phyloP scores from a whole-genome alignment of 441 rosid species.

The Iberis amara region DNA sequence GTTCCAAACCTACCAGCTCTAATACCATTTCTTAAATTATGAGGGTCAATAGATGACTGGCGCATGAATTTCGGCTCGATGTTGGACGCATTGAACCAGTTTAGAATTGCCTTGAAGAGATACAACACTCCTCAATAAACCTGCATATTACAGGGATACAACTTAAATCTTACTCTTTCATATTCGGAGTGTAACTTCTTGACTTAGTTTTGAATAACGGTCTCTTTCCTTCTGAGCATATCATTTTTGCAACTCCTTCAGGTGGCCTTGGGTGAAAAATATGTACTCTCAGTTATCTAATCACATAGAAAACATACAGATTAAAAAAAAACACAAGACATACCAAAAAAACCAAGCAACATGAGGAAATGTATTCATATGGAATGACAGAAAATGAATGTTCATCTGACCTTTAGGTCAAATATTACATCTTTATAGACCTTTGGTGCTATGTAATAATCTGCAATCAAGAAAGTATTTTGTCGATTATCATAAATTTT shows the following conservation, averaged over 20 bases:
- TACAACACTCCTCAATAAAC: conserved; percentile 27
- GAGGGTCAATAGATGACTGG: too few species aligned
- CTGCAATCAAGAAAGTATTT: conserved; percentile 33
- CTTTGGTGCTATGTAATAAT: conserved; percentile 77
- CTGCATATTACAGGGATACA: conserved; percentile 25
- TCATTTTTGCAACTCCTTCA: conserved; percentile 55
- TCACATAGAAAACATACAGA: conserved; percentile 7
- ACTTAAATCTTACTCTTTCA: conserved; percentile 63
- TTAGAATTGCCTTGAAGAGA: too few species aligned
- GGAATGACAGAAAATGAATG: conserved; percentile 78
- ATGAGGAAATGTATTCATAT: conserved; percentile 50
- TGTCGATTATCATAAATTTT: too few species aligned
- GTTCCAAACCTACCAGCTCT: conserved; percentile 99
- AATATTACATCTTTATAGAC: conserved; percentile 51
- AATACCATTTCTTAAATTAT: too few species aligned
- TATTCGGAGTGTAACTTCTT: conserved; percentile 66
- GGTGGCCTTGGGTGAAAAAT: conserved; percentile 70
- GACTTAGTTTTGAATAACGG: conserved; percentile 63
- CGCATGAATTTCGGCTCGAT: too few species aligned
- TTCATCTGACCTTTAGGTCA: conserved; percentile 68
- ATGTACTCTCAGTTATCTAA: conserved; percentile 69
- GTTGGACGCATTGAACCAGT: too few species aligned
- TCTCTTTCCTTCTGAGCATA: conserved; percentile 65
- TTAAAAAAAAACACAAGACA: too few species aligned
- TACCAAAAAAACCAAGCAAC: too few species aligned